Evolutionary conservation across 2,329 filamentous ascomycete genomes (phyloP).

Genomic region (Colletotrichum zoysiae): DNA sequence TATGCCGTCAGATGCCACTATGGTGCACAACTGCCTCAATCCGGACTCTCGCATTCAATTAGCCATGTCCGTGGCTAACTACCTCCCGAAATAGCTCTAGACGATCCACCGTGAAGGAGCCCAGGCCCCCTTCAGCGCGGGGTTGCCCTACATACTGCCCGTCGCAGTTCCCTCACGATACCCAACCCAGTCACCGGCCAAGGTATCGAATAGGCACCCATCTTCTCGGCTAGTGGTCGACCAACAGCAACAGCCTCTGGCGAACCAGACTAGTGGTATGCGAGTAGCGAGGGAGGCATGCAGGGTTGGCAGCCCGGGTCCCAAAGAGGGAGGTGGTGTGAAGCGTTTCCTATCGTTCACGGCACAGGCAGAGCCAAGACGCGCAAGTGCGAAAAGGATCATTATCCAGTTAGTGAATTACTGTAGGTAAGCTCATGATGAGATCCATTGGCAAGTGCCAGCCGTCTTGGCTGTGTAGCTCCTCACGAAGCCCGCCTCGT

Average conservation of each 20-base stretch:
- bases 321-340: conserved; percentile 12
- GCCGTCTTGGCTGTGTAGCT: conserved; percentile 19
- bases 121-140: conserved; percentile 8
- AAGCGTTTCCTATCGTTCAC: conserved; percentile 11
- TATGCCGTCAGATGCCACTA: not conserved
- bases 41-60: not conserved
- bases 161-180: not conserved
- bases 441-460: conserved; percentile 19
- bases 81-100: not conserved
- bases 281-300: not conserved
- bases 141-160: conserved; percentile 11
- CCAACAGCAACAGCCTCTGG: not conserved
- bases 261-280: conserved; percentile 18
- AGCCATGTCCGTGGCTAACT: not conserved
- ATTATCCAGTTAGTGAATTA: not conserved
- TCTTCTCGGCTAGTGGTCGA: conserved; percentile 10
- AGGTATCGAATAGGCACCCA: conserved; percentile 15
- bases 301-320: not conserved
- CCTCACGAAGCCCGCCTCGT: conserved; percentile 4
- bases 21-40: not conserved
- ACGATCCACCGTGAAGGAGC: conserved; percentile 10
- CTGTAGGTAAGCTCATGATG: conserved; percentile 12
- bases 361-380: not conserved
- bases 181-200: conserved; percentile 28
- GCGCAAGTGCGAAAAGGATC: conserved; percentile 27